Percentiles rank a stretch among this genome's conserved stretches.
These are phyloP conservation scores for Penicillium brasilianum DNA, from an alignment of 2,329 filamentous ascomycete species.

Conservation along the genomic window DNA sequence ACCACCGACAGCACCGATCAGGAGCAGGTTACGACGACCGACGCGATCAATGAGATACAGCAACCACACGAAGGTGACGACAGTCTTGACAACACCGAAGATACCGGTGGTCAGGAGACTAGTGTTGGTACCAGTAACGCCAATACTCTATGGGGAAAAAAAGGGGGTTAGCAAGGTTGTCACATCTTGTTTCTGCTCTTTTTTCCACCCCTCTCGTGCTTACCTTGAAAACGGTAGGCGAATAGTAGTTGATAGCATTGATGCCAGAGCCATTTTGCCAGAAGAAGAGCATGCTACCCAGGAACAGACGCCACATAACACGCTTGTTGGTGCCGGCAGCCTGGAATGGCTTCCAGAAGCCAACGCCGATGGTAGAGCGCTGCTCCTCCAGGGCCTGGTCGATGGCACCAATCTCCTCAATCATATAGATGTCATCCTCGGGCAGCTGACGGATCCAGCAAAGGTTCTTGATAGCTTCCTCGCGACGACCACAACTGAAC, in stretches of 20 bases:
- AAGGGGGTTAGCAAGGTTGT: not conserved
- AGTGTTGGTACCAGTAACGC: slow-evolving; percentile 63
- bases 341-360: slow-evolving; percentile 76
- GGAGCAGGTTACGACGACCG: slow-evolving; percentile 66
- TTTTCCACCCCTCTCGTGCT: no score
- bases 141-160: slow-evolving; percentile 55
- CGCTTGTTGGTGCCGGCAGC: slow-evolving; percentile 59
- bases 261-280: slow-evolving; percentile 80
- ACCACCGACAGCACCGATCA: slow-evolving; percentile 68
- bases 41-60: slow-evolving; percentile 70
- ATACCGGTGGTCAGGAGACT: slow-evolving; percentile 72
- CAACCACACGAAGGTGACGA: slow-evolving; percentile 71
- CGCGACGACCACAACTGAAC: slow-evolving; percentile 69
- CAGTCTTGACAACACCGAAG: slow-evolving; percentile 77
- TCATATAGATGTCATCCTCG: slow-evolving; percentile 62
- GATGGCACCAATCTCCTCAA: slow-evolving; percentile 73
- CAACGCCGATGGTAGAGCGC: slow-evolving; percentile 65
- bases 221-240: slow-evolving; percentile 67
- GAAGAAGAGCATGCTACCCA: slow-evolving; percentile 75
- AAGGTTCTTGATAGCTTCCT: slow-evolving; percentile 64
- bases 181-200: not conserved
- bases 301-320: slow-evolving; percentile 72
- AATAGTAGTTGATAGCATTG: slow-evolving; percentile 80
- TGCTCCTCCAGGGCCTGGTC: slow-evolving; percentile 72
- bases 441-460: slow-evolving; percentile 50